These are phyloP conservation scores for Eimeria sp. DNA, from an alignment of 169 alveolate genomes.

Conservation along the genomic window DNA sequence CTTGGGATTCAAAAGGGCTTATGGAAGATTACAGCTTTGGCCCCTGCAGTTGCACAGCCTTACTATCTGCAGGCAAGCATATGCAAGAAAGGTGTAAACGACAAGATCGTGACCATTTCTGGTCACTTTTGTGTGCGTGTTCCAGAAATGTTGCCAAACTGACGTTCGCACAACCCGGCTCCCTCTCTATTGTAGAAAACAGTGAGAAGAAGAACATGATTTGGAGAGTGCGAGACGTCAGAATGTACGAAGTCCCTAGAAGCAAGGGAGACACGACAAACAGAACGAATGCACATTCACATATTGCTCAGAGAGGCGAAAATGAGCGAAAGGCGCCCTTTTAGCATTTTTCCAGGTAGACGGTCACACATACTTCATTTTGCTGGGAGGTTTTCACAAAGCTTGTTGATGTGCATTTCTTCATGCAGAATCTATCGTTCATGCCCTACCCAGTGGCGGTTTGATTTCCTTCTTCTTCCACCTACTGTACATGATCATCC, in stretches of 20 bases:
- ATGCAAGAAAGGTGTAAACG: too few species aligned
- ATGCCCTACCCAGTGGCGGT: background rate
- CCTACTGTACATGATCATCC: background rate
- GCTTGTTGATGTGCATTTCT: background rate
- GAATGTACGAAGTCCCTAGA: background rate
- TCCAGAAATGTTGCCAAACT: too few species aligned
- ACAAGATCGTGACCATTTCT: too few species aligned
- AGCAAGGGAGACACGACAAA: background rate
- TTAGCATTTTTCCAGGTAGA: background rate
- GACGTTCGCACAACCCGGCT: too few species aligned
- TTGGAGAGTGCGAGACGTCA: background rate
- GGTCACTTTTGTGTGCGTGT: too few species aligned
- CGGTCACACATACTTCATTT: background rate
- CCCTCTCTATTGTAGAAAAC: too few species aligned
- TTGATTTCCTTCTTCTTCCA: background rate
- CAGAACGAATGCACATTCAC: background rate
- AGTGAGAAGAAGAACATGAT: background rate
- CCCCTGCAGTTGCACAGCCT: too few species aligned
- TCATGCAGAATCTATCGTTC: background rate
- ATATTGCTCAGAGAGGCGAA: too few species aligned
- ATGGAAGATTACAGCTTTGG: too few species aligned
- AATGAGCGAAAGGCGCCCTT: background rate
- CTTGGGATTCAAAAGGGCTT: too few species aligned
- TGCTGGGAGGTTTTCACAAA: background rate
- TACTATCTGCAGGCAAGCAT: too few species aligned